These are phyloP conservation scores for Pseudonectria foliicola DNA, from an alignment of 2,329 filamentous ascomycete genomes.

Conservation along the genomic window DNA sequence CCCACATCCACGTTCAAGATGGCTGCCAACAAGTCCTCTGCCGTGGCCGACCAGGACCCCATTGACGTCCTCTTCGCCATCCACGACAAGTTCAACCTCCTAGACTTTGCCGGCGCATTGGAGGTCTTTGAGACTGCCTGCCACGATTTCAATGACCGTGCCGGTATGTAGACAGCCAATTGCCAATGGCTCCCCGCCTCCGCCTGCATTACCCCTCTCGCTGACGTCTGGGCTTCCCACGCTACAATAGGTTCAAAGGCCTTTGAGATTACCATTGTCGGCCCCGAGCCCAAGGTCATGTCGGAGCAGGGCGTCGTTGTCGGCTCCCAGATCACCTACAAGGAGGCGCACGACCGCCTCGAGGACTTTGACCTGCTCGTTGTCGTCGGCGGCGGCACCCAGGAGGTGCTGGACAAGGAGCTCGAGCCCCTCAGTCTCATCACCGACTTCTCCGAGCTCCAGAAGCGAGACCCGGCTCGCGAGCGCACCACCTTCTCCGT, in stretches of 20 bases:
- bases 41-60: conserved; percentile 49
- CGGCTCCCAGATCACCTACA: conserved; percentile 68
- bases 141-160: conserved; percentile 45
- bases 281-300: conserved; percentile 46
- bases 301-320: conserved; percentile 60
- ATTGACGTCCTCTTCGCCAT: conserved; percentile 55
- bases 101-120: conserved; percentile 51
- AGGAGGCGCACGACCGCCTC: conserved; percentile 67
- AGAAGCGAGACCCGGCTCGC: conserved; percentile 69
- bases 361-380: conserved; percentile 74
- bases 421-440: conserved; percentile 65
- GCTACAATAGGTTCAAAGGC: conserved; percentile 45
- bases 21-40: conserved; percentile 50
- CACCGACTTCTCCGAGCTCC: conserved; percentile 68
- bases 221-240: conserved; percentile 15
- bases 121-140: conserved; percentile 44
- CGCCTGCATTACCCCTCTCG: conserved; percentile 14
- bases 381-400: conserved; percentile 64
- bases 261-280: conserved; percentile 51
- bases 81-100: conserved; percentile 51
- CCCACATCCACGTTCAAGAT: conserved; percentile 38
- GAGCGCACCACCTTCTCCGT: conserved; percentile 77
- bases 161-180: conserved; percentile 32
- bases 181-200: conserved; percentile 3
- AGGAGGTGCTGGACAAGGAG: conserved; percentile 59